phyloP scores from a whole-genome alignment of 75 land plant species.

The Pinus tabuliformis region DNA sequence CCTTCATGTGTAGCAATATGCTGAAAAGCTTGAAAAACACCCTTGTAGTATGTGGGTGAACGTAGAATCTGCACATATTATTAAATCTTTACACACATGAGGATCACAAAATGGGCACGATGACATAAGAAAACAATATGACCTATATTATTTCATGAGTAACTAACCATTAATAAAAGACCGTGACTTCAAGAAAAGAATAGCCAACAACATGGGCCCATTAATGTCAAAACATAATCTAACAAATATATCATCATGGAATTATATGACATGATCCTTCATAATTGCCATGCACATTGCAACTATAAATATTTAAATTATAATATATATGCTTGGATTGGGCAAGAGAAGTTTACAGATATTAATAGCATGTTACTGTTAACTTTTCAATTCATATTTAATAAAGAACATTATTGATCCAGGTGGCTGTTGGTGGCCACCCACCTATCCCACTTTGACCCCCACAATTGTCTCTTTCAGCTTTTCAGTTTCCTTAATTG shows the following conservation, averaged over 20 bases:
- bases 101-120: background rate
- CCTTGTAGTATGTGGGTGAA: slow-evolving; percentile 46
- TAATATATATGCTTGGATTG: background rate
- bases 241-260: background rate
- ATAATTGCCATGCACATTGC: background rate
- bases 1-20: slow-evolving; percentile 72
- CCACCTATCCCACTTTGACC: no score
- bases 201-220: background rate
- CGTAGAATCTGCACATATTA: slow-evolving; percentile 60
- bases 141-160: background rate
- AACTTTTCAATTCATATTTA: background rate
- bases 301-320: background rate
- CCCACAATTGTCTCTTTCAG: no score
- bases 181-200: background rate
- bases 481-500: no score
- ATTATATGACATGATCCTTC: background rate
- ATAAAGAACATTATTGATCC: background rate
- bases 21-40: slow-evolving; percentile 74
- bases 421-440: no score
- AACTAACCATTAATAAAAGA: background rate
- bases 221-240: background rate
- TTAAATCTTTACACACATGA: background rate
- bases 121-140: background rate
- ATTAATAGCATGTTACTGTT: background rate
- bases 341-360: background rate